Evolutionary conservation across 2,329 filamentous ascomycete genomes (phyloP).

Genomic region (Ceratocystis eucalypticola): DNA sequence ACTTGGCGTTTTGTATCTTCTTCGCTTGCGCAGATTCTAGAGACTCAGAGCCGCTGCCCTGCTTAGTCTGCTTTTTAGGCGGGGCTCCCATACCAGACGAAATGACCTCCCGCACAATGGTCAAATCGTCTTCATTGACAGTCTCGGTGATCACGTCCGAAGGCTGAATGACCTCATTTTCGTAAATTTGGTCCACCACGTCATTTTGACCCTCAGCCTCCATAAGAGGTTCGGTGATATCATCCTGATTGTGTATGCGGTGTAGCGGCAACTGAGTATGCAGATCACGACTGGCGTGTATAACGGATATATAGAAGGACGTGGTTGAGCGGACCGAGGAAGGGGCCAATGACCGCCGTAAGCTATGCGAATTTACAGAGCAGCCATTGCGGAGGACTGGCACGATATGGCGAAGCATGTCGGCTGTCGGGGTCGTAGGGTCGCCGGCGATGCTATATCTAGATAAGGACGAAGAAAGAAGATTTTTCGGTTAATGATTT

Average conservation of each 20-base stretch:
- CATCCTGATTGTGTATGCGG: conserved; percentile 14
- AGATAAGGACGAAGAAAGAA: too few relatives aligned
- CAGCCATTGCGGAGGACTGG: conserved; percentile 17
- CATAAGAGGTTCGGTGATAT: conserved; percentile 9
- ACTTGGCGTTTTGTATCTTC: not conserved
- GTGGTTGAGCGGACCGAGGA: not conserved
- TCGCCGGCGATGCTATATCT: not conserved
- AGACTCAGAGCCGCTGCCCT: not conserved
- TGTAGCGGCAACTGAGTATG: not conserved
- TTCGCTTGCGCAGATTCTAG: not conserved
- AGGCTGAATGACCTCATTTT: not conserved
- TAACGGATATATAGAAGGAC: conserved; percentile 1
- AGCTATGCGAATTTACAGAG: not conserved
- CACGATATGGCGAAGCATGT: conserved; percentile 19
- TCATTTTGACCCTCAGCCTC: not conserved
- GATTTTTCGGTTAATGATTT: not conserved
- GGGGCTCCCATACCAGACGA: not conserved
- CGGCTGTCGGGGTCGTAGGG: not conserved
- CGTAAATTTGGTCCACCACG: not conserved
- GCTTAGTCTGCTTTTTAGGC: not conserved
- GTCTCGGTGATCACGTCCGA: not conserved
- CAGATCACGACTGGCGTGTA: not conserved
- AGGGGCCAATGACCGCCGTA: not conserved
- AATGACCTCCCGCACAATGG: not conserved
- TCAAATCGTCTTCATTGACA: not conserved